These are phyloP conservation scores for Lenwebbia sp. DNA, from an alignment of 345 rosid species.

Conservation along the genomic window DNA sequence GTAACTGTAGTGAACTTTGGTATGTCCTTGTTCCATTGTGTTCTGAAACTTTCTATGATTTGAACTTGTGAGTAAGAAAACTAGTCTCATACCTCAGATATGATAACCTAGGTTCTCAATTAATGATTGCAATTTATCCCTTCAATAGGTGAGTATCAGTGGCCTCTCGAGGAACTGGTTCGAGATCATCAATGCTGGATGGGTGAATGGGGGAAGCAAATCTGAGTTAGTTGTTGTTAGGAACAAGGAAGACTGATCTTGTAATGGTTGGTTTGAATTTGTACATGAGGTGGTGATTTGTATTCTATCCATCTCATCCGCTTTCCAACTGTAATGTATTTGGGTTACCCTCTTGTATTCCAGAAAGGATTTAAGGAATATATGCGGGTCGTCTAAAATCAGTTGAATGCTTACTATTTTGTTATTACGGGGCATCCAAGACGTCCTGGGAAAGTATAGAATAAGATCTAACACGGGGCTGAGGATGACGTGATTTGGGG, in stretches of 20 bases:
- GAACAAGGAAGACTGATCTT: neutral
- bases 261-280: neutral
- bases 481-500: neutral
- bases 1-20: conserved; percentile 40
- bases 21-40: conserved; percentile 37
- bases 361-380: neutral
- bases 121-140: conserved; percentile 34
- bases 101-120: neutral
- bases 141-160: conserved; percentile 40
- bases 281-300: neutral
- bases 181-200: neutral
- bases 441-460: neutral
- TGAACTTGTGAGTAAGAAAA: conserved; percentile 1
- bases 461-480: neutral
- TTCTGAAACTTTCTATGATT: conserved; percentile 9
- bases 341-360: neutral
- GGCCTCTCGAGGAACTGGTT: conserved; percentile 37
- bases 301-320: neutral
- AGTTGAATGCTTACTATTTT: neutral
- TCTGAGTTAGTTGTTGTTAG: conserved; percentile 7
- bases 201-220: conserved; percentile 9
- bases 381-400: neutral
- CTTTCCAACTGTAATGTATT: neutral
- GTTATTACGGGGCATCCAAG: neutral
- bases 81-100: neutral